Evolutionary conservation across 208 protist species (phyloP).

Genomic region (Leishmania tarentolae): DNA sequence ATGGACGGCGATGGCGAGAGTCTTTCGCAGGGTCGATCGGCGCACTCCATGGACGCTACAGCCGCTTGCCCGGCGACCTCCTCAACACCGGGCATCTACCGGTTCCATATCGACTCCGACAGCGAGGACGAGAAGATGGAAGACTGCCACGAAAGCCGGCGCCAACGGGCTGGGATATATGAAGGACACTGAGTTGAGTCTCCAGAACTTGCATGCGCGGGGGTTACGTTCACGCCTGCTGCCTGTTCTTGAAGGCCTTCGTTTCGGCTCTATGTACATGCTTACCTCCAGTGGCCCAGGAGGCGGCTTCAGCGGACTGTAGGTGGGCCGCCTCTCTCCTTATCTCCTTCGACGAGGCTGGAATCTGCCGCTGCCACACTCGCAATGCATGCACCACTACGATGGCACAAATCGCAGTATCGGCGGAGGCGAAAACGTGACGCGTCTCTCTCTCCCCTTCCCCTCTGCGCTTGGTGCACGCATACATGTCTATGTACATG

Average conservation of each 20-base stretch:
- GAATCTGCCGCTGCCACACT: not conserved
- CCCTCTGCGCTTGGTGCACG: not conserved
- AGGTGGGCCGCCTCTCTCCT: too few relatives aligned
- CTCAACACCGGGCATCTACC: constrained; percentile 12
- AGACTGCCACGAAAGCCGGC: not conserved
- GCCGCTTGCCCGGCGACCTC: not conserved
- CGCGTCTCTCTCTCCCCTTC: not conserved
- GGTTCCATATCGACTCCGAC: constrained; percentile 30
- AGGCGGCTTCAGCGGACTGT: too few relatives aligned
- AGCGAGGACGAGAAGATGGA: constrained; percentile 14
- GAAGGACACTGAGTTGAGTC: not conserved
- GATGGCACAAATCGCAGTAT: not conserved
- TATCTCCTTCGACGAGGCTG: not conserved
- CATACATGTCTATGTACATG: not conserved
- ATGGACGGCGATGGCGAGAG: not conserved
- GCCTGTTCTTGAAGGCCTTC: not conserved
- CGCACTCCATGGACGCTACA: not conserved
- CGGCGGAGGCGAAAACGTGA: not conserved
- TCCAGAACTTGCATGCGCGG: not conserved
- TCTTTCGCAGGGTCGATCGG: not conserved
- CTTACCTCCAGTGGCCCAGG: not conserved
- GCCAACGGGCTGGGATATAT: not conserved
- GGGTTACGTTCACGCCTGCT: not conserved
- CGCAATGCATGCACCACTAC: not conserved
- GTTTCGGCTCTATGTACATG: not conserved